Percentiles rank a stretch among this genome's conserved stretches.
phyloP scores from a whole-genome alignment of 1,139 yeast genomes.

The Blastobotrys persicus region DNA sequence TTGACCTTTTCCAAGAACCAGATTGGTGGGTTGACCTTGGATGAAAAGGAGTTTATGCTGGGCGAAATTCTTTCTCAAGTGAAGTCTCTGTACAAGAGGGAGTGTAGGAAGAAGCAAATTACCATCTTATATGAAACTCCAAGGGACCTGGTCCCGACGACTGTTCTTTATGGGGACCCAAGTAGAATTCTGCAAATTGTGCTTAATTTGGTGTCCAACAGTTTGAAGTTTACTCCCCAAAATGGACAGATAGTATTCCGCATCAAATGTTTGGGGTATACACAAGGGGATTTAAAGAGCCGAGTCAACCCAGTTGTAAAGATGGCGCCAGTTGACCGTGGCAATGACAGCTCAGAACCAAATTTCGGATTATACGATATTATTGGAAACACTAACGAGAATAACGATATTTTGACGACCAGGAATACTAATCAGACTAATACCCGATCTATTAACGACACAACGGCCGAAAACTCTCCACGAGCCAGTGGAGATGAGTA shows the following conservation, averaged over 20 bases:
- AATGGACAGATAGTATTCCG: constrained; percentile 72
- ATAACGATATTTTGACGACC: neutral
- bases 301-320: neutral
- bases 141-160: constrained; percentile 34
- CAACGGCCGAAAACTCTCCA: constrained; percentile 1
- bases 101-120: constrained; percentile 28
- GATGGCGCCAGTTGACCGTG: neutral
- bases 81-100: constrained; percentile 62
- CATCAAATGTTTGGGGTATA: constrained; percentile 39
- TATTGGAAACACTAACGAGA: neutral
- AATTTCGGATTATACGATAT: neutral
- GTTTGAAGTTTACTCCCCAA: constrained; percentile 83
- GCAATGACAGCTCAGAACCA: neutral
- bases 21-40: constrained; percentile 79
- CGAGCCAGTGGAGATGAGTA: neutral
- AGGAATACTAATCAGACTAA: neutral
- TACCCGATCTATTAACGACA: neutral
- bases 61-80: constrained; percentile 74
- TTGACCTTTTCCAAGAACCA: constrained; percentile 88
- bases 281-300: neutral
- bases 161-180: constrained; percentile 78
- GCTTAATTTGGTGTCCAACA: constrained; percentile 83
- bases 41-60: constrained; percentile 68
- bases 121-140: constrained; percentile 39
- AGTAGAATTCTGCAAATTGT: constrained; percentile 84